These are phyloP conservation scores for Canavalia ensiformis DNA, from an alignment of 306 rosid species.

Conservation along the genomic window DNA sequence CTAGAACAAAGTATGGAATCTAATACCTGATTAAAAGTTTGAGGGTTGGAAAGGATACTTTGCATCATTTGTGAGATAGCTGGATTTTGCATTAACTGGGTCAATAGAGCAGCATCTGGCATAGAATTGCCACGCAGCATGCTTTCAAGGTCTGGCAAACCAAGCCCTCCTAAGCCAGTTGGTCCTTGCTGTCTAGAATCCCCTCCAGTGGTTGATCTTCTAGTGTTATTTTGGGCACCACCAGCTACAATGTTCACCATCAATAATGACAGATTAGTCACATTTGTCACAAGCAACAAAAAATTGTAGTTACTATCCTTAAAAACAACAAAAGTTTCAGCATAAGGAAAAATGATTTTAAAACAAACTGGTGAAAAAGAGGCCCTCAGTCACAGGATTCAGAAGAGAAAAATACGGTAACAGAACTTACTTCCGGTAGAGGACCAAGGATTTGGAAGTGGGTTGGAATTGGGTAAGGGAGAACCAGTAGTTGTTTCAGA, in stretches of 20 bases:
- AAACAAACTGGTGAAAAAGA: not conserved
- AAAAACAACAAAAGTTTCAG: constrained; percentile 1
- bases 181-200: constrained; percentile 67
- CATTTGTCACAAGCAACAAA: constrained; percentile 21
- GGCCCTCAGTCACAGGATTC: not conserved
- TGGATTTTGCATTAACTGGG: constrained; percentile 86
- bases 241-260: constrained; percentile 61
- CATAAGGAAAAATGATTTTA: not conserved
- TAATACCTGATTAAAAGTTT: constrained; percentile 78
- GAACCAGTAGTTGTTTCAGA: constrained; percentile 61
- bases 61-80: constrained; percentile 89
- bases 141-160: constrained; percentile 71
- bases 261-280: constrained; percentile 25
- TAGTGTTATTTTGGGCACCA: constrained; percentile 62
- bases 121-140: constrained; percentile 55
- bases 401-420: constrained; percentile 29
- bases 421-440: constrained; percentile 66
- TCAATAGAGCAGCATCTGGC: constrained; percentile 67
- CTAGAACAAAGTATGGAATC: not conserved
- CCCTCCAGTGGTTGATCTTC: constrained; percentile 60
- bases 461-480: constrained; percentile 79
- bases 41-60: constrained; percentile 82
- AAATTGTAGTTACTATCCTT: constrained; percentile 27
- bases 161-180: constrained; percentile 68
- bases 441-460: constrained; percentile 94